phyloP scores from a whole-genome alignment of 2,329 filamentous ascomycete genomes.

The Scopulariopsis brevicaulis region DNA sequence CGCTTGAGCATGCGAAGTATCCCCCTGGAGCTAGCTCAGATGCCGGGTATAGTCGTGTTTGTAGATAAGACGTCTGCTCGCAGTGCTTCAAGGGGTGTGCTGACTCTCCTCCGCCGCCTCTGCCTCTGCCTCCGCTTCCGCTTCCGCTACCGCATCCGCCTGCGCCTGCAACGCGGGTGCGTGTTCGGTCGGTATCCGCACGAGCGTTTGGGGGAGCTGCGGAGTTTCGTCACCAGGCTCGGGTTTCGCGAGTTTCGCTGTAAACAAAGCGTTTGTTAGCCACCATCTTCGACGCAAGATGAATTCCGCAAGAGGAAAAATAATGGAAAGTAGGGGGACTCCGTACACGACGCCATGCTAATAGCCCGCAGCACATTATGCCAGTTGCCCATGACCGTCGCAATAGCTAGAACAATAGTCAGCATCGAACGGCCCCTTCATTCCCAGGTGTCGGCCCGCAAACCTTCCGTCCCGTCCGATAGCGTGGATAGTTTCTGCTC shows the following conservation, averaged over 20 bases:
- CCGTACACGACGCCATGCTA: conserved; percentile 73
- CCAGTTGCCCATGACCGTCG: conserved; percentile 78
- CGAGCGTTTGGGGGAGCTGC: conserved; percentile 66
- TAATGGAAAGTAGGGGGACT: not conserved
- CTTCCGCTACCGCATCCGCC: conserved; percentile 30
- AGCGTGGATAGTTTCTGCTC: conserved; percentile 69
- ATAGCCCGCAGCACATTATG: conserved; percentile 77
- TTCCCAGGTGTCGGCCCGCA: conserved; percentile 3
- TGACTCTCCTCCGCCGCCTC: conserved; percentile 18
- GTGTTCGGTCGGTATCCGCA: conserved; percentile 76
- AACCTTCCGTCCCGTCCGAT: conserved; percentile 73
- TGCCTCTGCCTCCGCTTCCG: no score
- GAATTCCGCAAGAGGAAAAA: not conserved
- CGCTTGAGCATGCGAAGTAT: not conserved
- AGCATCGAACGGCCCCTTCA: conserved; percentile 9
- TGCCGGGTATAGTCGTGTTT: not conserved
- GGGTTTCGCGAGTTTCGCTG: conserved; percentile 60
- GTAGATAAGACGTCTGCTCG: not conserved
- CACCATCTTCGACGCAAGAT: not conserved
- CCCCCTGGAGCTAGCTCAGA: not conserved
- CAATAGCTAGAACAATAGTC: conserved; percentile 49
- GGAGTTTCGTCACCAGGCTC: conserved; percentile 29
- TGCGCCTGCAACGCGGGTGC: conserved; percentile 52
- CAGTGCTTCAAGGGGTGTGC: not conserved
- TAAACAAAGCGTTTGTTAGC: not conserved